A percentile compares a stretch with the other conserved stretches of the same genome.
These are phyloP conservation scores for Calonectria pseudoturangicola DNA, from an alignment of 2,329 filamentous ascomycete species.

Conservation along the genomic window DNA sequence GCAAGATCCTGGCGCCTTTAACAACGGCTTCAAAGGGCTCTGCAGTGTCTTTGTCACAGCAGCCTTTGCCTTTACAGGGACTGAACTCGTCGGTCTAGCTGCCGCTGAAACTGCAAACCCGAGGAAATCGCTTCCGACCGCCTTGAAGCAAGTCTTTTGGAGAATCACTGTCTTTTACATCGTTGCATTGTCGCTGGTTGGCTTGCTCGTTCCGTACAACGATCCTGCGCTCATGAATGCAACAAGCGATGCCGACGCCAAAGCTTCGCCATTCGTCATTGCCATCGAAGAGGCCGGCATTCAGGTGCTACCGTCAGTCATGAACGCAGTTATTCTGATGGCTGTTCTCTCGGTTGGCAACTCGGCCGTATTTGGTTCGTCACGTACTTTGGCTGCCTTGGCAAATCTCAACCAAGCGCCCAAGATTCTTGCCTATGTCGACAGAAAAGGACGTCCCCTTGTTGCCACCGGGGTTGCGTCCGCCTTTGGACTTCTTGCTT, in stretches of 20 bases:
- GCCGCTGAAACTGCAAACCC: slow-evolving; percentile 88
- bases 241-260: slow-evolving; percentile 76
- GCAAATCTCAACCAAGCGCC: slow-evolving; percentile 92
- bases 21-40: slow-evolving; percentile 89
- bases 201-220: slow-evolving; percentile 86
- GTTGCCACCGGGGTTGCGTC: slow-evolving; percentile 82
- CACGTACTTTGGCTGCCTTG: slow-evolving; percentile 90
- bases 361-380: slow-evolving; percentile 92
- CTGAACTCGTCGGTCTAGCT: slow-evolving; percentile 84
- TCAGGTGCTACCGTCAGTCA: slow-evolving; percentile 85
- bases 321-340: slow-evolving; percentile 96
- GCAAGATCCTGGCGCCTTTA: slow-evolving; percentile 87
- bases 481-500: slow-evolving; percentile 82
- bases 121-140: slow-evolving; percentile 87
- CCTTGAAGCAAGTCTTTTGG: slow-evolving; percentile 97
- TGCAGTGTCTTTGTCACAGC: slow-evolving; percentile 86
- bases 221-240: slow-evolving; percentile 77
- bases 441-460: slow-evolving; percentile 86
- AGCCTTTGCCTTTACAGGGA: slow-evolving; percentile 85
- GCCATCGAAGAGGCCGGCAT: slow-evolving; percentile 92
- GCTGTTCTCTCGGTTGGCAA: slow-evolving; percentile 94
- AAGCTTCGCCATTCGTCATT: slow-evolving; percentile 94
- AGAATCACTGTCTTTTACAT: slow-evolving; percentile 94
- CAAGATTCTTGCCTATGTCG: slow-evolving; percentile 85
- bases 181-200: slow-evolving; percentile 86